These are phyloP conservation scores for Lasiodiplodia sp. DNA, from an alignment of 2,329 filamentous ascomycete species.

Conservation along the genomic window DNA sequence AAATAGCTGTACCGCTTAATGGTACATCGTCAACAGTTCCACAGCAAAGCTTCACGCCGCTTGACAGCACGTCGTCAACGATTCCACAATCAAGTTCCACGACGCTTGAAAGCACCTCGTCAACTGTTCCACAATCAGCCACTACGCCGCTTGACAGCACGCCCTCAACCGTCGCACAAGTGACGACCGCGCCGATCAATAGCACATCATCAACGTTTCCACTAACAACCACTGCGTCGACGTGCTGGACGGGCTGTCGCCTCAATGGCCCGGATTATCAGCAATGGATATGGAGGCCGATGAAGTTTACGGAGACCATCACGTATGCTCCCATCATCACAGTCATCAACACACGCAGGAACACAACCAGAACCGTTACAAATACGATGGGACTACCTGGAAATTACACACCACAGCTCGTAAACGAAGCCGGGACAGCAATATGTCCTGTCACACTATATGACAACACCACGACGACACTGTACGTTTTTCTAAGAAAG, in stretches of 20 bases:
- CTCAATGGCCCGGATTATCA: constrained; percentile 5
- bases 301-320: constrained; percentile 3
- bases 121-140: not conserved
- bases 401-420: not conserved
- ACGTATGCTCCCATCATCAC: constrained; percentile 1
- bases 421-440: not conserved
- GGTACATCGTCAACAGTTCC: not conserved
- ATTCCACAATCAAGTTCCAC: too few relatives aligned
- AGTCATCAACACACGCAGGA: not conserved
- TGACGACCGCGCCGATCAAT: not conserved
- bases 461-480: constrained; percentile 4
- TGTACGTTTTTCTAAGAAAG: not conserved
- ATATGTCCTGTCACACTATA: constrained; percentile 2
- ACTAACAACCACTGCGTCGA: not conserved
- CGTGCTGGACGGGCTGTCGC: not conserved
- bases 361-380: constrained; percentile 6
- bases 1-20: not conserved
- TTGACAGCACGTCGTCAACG: too few relatives aligned
- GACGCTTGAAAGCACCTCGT: not conserved
- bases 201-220: not conserved
- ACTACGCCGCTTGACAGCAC: not conserved
- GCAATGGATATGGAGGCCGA: constrained; percentile 2
- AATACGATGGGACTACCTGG: not conserved
- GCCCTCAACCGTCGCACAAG: not conserved
- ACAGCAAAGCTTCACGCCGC: too few relatives aligned